Evolutionary conservation across 805 yeast species (phyloP), one percentile per base, ranked within the genome.

Genomic region (Nadsonia fulvescens): DNA sequence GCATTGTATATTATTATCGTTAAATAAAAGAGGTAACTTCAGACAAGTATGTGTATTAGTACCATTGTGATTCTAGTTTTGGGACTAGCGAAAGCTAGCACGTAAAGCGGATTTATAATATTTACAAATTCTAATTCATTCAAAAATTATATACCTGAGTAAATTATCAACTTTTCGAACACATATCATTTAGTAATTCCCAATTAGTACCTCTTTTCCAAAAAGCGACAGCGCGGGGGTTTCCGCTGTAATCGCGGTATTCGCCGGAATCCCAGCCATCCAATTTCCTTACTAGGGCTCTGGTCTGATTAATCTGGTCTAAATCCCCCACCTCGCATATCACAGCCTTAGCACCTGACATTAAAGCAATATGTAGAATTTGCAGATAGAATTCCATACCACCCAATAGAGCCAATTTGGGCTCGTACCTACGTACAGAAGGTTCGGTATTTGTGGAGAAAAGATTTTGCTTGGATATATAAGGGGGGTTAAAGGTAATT

Each of bases 401-500:
- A 0, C 94, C 96, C 2, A 76, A 48, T n/a, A 86, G 53, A 0
- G 96, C 96, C 10, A 66, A 43, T 14, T 43, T 39, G 0, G 98
- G 96, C 49, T 86, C 98, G 46, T 62, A 72, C 8, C 47, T 20
- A 20, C 61, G 51, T 0, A 86, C 96, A 0, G 93, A 74, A 23
- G 40, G 43, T 30, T 69, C 75, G 0, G 70, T 65, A 7, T 61
- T 48, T 4, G 47, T 39, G n/a, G n/a, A n/a, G 6, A 33, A 33
- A 39, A 62, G 62, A 24, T 70, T 69, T 0, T 34, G 24, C 2
- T 15, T 5, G 0, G 78, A 67, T 5, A 83, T 71, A 42, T 86
- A 86, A 0, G 98, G 98, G 1, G 98, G 98, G 38, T 86, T 86
- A n/a, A 93, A 66, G 0, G 72, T 61, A 1, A 89, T 42, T 3